Evolutionary conservation across 306 rosid genomes (phyloP), one percentile per base, ranked within the genome.

Genomic region (Medicago arabica): DNA sequence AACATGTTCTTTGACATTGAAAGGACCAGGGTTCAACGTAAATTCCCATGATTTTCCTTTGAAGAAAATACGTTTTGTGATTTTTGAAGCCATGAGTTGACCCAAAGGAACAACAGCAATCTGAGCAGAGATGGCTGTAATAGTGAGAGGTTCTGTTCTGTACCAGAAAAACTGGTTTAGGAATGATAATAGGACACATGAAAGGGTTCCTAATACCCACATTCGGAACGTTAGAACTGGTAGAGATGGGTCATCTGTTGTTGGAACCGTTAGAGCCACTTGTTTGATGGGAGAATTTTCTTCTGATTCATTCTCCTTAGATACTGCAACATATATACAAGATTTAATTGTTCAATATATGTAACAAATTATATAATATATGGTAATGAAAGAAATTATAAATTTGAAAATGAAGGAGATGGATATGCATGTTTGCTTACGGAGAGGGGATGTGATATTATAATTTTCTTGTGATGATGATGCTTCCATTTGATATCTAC

Each of bases 111-210:
- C 90, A 50, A 94, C 98, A 0, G 98, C 97, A 2, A 94, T 94
- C 73, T 94, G 98, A 3, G 98, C 98, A 0, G 98, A 94, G 51
- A 94, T 94, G 23, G 96, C 88, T 0, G 98, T 91, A 68, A 94
- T 88, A 54, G 89, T 71, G 5, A 94, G 90, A 0, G 98, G 98
- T 76, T 94, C 97, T 0, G 76, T 94, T 0, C 98, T 83, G 88
- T 88, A 94, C 97, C 97, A 94, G 59, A 94, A 94, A 83, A 94
- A 94, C 51, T 94, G 98, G 83, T 94, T 94, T 23, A 94, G 90
- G 59, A 94, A 94, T 0, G 98, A 94, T 8, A 94, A 80, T 1
- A 94, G 78, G 0, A 74, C 63, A 62, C 98, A 94, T 0, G 98
- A 88, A 9, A 92, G 60, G 7, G 86, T 85, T 15, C 98, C 98